Evolutionary conservation across 2,329 filamentous ascomycete genomes (phyloP), one percentile per base, ranked within the genome.

Genomic region (Cordyceps militaris): DNA sequence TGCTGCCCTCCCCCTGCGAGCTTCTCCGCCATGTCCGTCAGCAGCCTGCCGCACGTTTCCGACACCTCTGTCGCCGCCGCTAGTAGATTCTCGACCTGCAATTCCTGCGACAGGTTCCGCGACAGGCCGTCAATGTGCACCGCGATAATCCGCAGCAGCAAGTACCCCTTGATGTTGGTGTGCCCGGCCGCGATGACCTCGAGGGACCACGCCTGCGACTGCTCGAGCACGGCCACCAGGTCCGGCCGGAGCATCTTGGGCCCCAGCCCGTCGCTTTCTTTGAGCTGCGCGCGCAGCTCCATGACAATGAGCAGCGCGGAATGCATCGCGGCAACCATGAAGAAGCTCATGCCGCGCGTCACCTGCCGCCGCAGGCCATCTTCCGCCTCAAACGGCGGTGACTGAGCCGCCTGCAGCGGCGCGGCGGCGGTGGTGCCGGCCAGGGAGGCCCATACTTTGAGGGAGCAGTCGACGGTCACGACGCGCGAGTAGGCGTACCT

Each of bases 141-240:
- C 5, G 62, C 62, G 1, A 79, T 62, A 13, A 76, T 62, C 9
- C 64, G 65, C 1, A 69, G 60, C 13, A 82, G 70, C 19, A 84
- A 50, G 42, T 76, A 76, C 0, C 77, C 77, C 61, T 83, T 84
- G 21, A 78, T 67, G 56, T 83, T 84, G 0, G 79, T 82, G 65
- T 83, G 79, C 1, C 79, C 81, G 0, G 70, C 71, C 47, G 72
- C 62, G n/a, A 83, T 69, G 9, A 67, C 70, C 6, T 63, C 61
- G 46, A 77, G 63, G 1, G 63, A 63, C 75, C 76, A 81, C 0
- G 51, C 50, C 38, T 69, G 73, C 0, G 71, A 67, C 11, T 80
- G 74, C 0, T 74, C 64, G 4, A 83, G 24, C 1, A 75, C 68
- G 1, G 65, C 64, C 0, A 79, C 56, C 1, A 81, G 62, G 55